Evolutionary conservation across 2,329 filamentous ascomycete genomes (phyloP), one percentile per base, ranked within the genome.

Genomic region (Phyllosticta paracitricarpa): DNA sequence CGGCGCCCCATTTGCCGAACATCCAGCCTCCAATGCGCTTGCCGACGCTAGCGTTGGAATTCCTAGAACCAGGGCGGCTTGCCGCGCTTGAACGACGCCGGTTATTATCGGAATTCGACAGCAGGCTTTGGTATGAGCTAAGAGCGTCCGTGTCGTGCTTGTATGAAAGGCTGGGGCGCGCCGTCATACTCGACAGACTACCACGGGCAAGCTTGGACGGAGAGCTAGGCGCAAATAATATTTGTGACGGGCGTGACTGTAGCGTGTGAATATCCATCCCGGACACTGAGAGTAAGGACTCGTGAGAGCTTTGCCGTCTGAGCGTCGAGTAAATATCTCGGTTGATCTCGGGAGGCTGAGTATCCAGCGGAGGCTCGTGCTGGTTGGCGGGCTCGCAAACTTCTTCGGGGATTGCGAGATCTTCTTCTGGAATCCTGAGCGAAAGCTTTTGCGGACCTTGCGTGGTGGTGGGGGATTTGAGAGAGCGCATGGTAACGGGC

Each of bases 191-290:
- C 2, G 73, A 72, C 9, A 75, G 66, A 25, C 60, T 62, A 25
- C 56, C 59, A 24, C 53, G 53, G 12, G 60, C 60, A 19, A n/a
- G 40, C 52, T 56, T 58, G 26, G 56, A 58, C 33, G 60, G 56
- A 52, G 33, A 55, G 62, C 81, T 83, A 25, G 82, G 75, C 3
- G 69, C 68, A 64, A 77, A 77, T 19, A 86, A 83, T 62, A 94
- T 81, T 68, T 95, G 89, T 35, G 88, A 89, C 0, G 90, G 89
- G 3, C 89, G 84, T 1, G 82, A 81, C 68, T 87, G 86, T 4
- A 95, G 79, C 0, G 89, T 91, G 71, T 96, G 91, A 57, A 96
- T 95, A 70, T 97, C 93, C 72, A 96, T 87, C 2, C 91, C 91
- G 0, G 87, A 84, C 1, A 96, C 82, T 0, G 92, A 97, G 66